These are phyloP conservation scores for Colletotrichum sp. DNA, from an alignment of 2,329 filamentous ascomycete genomes.

Conservation along the genomic window DNA sequence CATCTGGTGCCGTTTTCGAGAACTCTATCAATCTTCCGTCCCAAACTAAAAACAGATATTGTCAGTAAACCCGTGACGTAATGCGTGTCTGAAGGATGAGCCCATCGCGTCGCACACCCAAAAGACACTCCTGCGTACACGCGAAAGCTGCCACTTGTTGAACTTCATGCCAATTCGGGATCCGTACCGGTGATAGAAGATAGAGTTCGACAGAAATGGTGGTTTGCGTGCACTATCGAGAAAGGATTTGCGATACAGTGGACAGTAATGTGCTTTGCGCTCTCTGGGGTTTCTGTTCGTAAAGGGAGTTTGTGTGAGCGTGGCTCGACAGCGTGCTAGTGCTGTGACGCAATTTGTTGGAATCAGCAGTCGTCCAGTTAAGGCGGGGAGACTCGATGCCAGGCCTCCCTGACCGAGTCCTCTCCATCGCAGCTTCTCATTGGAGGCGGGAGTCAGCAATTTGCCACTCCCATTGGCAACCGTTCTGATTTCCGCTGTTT, in stretches of 20 bases:
- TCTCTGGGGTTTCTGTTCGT: background rate
- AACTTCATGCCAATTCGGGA: background rate
- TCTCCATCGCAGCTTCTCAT: background rate
- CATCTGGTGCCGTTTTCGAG: slow-evolving; percentile 3
- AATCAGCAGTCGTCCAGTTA: background rate
- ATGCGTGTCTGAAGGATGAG: background rate
- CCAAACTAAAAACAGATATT: slow-evolving; percentile 7
- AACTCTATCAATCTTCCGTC: slow-evolving; percentile 18
- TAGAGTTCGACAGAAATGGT: background rate
- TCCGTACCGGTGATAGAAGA: background rate
- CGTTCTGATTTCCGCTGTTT: background rate
- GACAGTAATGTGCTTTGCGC: background rate
- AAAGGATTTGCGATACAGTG: background rate
- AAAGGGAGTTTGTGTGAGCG: background rate
- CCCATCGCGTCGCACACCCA: background rate
- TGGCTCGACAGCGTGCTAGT: slow-evolving; percentile 7
- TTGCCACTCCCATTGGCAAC: background rate
- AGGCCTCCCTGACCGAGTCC: slow-evolving; percentile 1
- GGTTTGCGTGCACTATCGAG: background rate
- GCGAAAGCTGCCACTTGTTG: background rate
- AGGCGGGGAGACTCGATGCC: background rate
- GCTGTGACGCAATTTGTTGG: slow-evolving; percentile 22
- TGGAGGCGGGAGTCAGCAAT: background rate
- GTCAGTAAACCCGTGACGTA: slow-evolving; percentile 4
- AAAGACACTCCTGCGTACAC: background rate